A percentile compares a stretch with the other conserved stretches of the same genome.
Evolutionary conservation across 2,329 filamentous ascomycete genomes (phyloP).

Genomic region (Cladosporium velox): DNA sequence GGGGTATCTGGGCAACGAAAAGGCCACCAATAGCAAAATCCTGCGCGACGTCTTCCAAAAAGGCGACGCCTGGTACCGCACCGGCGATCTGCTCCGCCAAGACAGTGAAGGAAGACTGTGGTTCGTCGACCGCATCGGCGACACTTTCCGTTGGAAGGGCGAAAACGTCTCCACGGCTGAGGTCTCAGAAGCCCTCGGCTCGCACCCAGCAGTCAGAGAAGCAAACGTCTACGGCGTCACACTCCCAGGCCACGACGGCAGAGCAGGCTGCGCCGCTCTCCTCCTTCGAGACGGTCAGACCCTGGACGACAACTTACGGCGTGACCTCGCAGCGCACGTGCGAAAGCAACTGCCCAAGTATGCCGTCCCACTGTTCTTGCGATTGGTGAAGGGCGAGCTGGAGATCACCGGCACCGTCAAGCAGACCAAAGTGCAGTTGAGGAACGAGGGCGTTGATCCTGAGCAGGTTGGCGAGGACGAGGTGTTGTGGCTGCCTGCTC

Average conservation of each 20-base stretch:
- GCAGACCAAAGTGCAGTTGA: conserved; percentile 75
- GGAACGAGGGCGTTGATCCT: conserved; percentile 74
- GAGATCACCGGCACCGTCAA: conserved; percentile 83
- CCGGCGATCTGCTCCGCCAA: conserved; percentile 77
- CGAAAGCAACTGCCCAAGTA: conserved; percentile 65
- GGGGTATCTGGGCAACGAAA: conserved; percentile 76
- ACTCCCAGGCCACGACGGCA: conserved; percentile 77
- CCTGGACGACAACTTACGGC: conserved; percentile 38
- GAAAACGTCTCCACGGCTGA: conserved; percentile 55
- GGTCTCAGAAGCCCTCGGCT: conserved; percentile 72
- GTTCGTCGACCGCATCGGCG: conserved; percentile 79
- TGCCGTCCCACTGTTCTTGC: conserved; percentile 75
- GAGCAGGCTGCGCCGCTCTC: conserved; percentile 78
- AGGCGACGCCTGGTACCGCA: conserved; percentile 80
- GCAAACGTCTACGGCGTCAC: conserved; percentile 85
- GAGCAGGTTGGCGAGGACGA: conserved; percentile 50
- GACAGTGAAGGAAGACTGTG: conserved; percentile 71
- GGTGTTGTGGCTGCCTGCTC: conserved; percentile 67
- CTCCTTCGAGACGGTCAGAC: conserved; percentile 48
- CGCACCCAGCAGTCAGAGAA: conserved; percentile 67
- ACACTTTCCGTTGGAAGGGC: conserved; percentile 77
- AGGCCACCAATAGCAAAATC: conserved; percentile 72
- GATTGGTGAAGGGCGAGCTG: conserved; percentile 61
- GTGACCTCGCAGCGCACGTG: conserved; percentile 63
- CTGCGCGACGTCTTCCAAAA: conserved; percentile 70